Evolutionary conservation across 1,284 basidiomycete genomes (phyloP).

Genomic region (Cryptococcus jaspeensis): DNA sequence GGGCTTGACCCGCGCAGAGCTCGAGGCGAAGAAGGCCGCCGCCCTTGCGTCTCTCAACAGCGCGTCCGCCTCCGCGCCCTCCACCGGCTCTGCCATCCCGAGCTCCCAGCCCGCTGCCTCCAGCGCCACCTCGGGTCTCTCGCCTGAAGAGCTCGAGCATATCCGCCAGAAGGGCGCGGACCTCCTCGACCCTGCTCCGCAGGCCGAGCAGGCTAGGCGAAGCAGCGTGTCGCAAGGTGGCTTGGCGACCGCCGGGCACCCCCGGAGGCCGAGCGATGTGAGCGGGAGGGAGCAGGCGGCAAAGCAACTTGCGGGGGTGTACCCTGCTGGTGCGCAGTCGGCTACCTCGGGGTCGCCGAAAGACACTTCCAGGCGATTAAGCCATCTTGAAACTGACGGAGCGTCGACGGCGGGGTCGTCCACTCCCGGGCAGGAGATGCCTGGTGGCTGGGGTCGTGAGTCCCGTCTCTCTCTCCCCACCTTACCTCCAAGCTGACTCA

Average conservation of each 20-base stretch:
- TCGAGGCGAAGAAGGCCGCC: conserved; percentile 29
- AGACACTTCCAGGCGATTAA: no score
- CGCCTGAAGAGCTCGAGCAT: conserved; percentile 7
- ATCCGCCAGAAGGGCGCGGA: conserved; percentile 15
- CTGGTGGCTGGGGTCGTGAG: conserved; percentile 47
- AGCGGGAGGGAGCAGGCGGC: conserved; percentile 43
- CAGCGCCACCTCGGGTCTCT: conserved; percentile 1
- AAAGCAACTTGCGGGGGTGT: conserved; percentile 27
- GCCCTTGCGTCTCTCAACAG: conserved; percentile 39
- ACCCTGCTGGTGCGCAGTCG: not conserved
- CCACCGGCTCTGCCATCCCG: not conserved
- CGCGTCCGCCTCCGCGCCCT: not conserved
- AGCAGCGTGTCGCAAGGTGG: conserved; percentile 2
- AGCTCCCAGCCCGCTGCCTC: not conserved
- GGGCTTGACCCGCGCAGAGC: conserved; percentile 41
- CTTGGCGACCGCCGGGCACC: conserved; percentile 1
- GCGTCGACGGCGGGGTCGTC: conserved; percentile 15
- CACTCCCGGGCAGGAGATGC: conserved; percentile 41
- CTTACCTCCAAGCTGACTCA: not conserved
- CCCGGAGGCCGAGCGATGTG: conserved; percentile 22
- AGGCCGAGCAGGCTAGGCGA: conserved; percentile 7
- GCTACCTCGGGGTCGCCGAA: no score
- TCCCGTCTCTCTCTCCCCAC: conserved; percentile 1
- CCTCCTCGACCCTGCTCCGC: conserved; percentile 16
- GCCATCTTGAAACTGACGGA: not conserved